Evolutionary conservation across 1,284 basidiomycete species (phyloP), one percentile per base, ranked within the genome.

Genomic region (Sphaerobolus stellatus): DNA sequence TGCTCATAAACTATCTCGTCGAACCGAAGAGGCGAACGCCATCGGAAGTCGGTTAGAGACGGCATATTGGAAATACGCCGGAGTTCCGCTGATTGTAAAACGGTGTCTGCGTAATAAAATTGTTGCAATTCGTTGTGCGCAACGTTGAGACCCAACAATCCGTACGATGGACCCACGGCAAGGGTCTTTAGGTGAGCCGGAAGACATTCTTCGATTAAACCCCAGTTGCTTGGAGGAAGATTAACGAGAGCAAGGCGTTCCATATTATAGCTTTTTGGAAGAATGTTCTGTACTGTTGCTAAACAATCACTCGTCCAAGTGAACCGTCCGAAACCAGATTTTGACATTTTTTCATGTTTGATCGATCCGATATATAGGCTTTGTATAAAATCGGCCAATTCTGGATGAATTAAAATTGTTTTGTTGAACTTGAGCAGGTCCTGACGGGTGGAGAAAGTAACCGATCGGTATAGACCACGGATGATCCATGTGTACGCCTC

Each of bases 11-110:
- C 51, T 6, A 34, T 25, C 30, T 53, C 44, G 29, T 53, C 51
- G 51, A 53, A 53, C 28, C 51, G 51, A 6, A 53, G 27, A 13
- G 51, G 51, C 11, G 51, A 53, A n/a, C 44, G 30, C 51, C 51
- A 53, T 20, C 41, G 40, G 25, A 53, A 46, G 11, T 47, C 43
- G 16, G 44, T 47, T 31, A 53, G 44, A 9, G 51, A 31, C 9
- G 51, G 51, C n/a, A 53, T 29, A 11, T n/a, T 22, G 8, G 51
- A 27, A 3, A 53, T 28, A 33, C 51, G 51, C 16, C 18, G 18
- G 13, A 53, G 43, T 30, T 53, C 51, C 11, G 43, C 20, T 34
- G 51, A 47, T 44, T 53, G 41, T 14, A 53, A 44, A 31, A 47
- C 22, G 11, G 51, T 53, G 30, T 53, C 51, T 27, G 43, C 51